These are phyloP conservation scores for Beauveria caledonica DNA, from an alignment of 2,329 filamentous ascomycete species.

Conservation along the genomic window DNA sequence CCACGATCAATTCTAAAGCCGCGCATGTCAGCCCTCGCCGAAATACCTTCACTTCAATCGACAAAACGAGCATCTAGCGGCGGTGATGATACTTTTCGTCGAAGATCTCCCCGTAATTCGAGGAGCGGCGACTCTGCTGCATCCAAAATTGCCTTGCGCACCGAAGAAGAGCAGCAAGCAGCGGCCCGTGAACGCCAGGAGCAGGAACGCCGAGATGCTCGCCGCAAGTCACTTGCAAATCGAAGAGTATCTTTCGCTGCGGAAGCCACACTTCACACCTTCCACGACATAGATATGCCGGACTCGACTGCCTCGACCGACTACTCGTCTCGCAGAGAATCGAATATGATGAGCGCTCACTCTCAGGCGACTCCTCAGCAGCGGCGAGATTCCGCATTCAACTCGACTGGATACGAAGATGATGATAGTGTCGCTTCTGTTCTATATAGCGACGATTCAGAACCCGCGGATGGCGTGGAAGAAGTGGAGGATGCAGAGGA, in stretches of 20 bases:
- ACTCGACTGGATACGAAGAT: slow-evolving; percentile 41
- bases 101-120: slow-evolving; percentile 12
- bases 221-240: slow-evolving; percentile 87
- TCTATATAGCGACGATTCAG: slow-evolving; percentile 62
- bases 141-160: slow-evolving; percentile 56
- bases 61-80: slow-evolving; percentile 6
- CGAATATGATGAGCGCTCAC: slow-evolving; percentile 37
- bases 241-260: slow-evolving; percentile 94
- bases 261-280: slow-evolving; percentile 93
- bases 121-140: slow-evolving; percentile 21
- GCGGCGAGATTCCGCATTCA: slow-evolving; percentile 19
- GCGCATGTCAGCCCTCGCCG: slow-evolving; percentile 57
- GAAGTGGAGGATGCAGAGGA: slow-evolving; percentile 47
- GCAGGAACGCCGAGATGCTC: slow-evolving; percentile 71
- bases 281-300: slow-evolving; percentile 85
- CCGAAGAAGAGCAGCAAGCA: slow-evolving; percentile 63
- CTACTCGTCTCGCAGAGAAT: slow-evolving; percentile 60
- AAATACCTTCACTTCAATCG: slow-evolving; percentile 57
- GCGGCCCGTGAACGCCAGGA: slow-evolving; percentile 63
- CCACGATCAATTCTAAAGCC: slow-evolving; percentile 74
- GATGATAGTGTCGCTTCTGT: slow-evolving; percentile 66
- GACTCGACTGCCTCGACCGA: slow-evolving; percentile 79
- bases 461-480: slow-evolving; percentile 45
- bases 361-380: not conserved
- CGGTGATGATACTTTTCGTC: slow-evolving; percentile 6